Conservation (phyloP, 78 protist genomes). For the Chrysochromulina parva region DNA sequence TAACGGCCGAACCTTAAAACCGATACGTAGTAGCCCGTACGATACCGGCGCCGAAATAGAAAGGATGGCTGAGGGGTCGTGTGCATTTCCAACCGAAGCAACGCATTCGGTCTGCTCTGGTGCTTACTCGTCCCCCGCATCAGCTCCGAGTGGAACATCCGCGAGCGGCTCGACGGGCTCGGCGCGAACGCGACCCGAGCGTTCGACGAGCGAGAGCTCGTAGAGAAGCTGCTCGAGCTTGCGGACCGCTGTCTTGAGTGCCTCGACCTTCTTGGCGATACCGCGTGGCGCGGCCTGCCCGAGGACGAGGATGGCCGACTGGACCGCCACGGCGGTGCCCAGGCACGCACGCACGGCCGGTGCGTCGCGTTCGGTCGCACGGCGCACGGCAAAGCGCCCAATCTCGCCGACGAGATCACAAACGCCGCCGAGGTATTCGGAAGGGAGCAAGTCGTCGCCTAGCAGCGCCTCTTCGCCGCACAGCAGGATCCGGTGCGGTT, state of each 20-base stretch:
- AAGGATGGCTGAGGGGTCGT: too few relatives aligned
- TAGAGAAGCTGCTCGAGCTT: neutral
- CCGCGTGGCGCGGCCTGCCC: neutral
- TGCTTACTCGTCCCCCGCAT: too few relatives aligned
- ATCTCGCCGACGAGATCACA: neutral
- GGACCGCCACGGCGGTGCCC: neutral
- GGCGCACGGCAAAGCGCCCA: neutral
- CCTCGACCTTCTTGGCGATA: neutral
- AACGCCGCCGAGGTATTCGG: neutral
- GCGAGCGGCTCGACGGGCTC: too few relatives aligned
- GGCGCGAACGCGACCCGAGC: too few relatives aligned
- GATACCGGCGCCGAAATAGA: too few relatives aligned
- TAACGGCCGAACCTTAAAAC: too few relatives aligned
- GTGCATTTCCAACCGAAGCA: too few relatives aligned
- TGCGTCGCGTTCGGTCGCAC: neutral
- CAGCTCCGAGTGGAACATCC: too few relatives aligned
- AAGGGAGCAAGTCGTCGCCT: neutral
- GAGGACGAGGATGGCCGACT: neutral
- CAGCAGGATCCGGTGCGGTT: neutral
- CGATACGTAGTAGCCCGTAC: too few relatives aligned
- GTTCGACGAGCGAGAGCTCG: neutral
- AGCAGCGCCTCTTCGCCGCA: neutral
- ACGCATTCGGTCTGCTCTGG: too few relatives aligned
- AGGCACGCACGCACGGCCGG: neutral
- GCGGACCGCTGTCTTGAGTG: neutral